phyloP scores from a whole-genome alignment of 2,329 filamentous ascomycete genomes.

The Moelleriella libera region DNA sequence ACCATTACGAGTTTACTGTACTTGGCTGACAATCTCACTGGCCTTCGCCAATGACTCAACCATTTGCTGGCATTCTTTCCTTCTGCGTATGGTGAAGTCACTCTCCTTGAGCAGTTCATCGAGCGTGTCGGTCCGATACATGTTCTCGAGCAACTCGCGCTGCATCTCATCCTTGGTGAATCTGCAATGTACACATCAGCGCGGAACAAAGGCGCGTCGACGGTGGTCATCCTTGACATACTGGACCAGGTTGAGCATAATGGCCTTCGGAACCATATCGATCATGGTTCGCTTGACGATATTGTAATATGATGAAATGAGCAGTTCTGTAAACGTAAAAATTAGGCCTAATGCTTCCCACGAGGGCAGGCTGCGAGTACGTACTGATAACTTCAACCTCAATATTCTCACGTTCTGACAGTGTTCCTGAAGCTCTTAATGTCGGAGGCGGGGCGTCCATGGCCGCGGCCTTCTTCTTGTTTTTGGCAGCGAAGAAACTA shows the following conservation, averaged over 20 bases:
- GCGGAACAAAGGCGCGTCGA: too few species aligned
- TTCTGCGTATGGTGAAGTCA: slow-evolving; percentile 85
- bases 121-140: slow-evolving; percentile 84
- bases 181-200: slow-evolving; percentile 26
- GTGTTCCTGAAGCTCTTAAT: slow-evolving; percentile 83
- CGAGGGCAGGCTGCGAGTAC: slow-evolving; percentile 18
- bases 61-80: slow-evolving; percentile 99
- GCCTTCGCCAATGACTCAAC: slow-evolving; percentile 83
- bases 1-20: slow-evolving; percentile 32
- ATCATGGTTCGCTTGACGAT: slow-evolving; percentile 98
- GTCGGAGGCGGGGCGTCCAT: slow-evolving; percentile 93
- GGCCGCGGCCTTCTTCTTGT: slow-evolving; percentile 99
- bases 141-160: slow-evolving; percentile 86
- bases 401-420: slow-evolving; percentile 86
- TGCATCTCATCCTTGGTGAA: slow-evolving; percentile 99
- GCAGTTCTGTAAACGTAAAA: slow-evolving; percentile 47
- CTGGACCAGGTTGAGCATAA: slow-evolving; percentile 95
- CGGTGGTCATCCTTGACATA: slow-evolving; percentile 33
- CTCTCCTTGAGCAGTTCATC: slow-evolving; percentile 96
- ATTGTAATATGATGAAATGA: slow-evolving; percentile 95
- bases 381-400: slow-evolving; percentile 97
- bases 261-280: slow-evolving; percentile 98
- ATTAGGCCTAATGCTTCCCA: not conserved
- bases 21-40: slow-evolving; percentile 87
- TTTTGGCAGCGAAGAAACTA: slow-evolving; percentile 97